phyloP scores from a whole-genome alignment of 768 basidiomycete species.

The Agrocybe praecox region DNA sequence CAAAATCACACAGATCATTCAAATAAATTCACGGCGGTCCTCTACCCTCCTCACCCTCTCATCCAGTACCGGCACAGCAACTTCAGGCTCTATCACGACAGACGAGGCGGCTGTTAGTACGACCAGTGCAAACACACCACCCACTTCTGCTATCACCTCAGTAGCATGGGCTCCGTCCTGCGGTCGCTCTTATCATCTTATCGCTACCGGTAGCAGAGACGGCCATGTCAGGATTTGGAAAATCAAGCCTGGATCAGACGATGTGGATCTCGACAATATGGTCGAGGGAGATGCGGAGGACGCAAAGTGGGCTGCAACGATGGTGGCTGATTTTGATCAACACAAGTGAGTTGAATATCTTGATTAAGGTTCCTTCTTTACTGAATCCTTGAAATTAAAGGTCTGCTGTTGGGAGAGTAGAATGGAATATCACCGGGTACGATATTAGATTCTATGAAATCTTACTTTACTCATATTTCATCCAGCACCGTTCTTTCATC shows the following conservation, averaged over 20 bases:
- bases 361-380: neutral
- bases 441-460: slow-evolving; percentile 15
- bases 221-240: slow-evolving; percentile 92
- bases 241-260: slow-evolving; percentile 61
- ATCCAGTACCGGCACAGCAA: slow-evolving; percentile 12
- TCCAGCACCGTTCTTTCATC: slow-evolving; percentile 79
- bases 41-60: slow-evolving; percentile 58
- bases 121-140: slow-evolving; percentile 27
- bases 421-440: slow-evolving; percentile 93
- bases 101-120: neutral
- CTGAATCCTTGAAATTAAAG: slow-evolving; percentile 33
- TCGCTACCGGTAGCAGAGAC: slow-evolving; percentile 89
- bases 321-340: slow-evolving; percentile 88
- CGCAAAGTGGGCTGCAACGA: slow-evolving; percentile 67
- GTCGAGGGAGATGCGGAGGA: slow-evolving; percentile 45
- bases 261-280: slow-evolving; percentile 33
- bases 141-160: slow-evolving; percentile 71
- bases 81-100: slow-evolving; percentile 3
- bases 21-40: slow-evolving; percentile 72
- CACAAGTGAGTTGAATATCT: slow-evolving; percentile 56
- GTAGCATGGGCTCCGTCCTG: slow-evolving; percentile 95
- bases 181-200: slow-evolving; percentile 91
- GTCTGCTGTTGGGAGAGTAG: slow-evolving; percentile 80
- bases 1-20: slow-evolving; percentile 86
- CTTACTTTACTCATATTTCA: neutral